Evolutionary conservation across 1,284 basidiomycete species (phyloP).

Genomic region (Gomphus bonarii): DNA sequence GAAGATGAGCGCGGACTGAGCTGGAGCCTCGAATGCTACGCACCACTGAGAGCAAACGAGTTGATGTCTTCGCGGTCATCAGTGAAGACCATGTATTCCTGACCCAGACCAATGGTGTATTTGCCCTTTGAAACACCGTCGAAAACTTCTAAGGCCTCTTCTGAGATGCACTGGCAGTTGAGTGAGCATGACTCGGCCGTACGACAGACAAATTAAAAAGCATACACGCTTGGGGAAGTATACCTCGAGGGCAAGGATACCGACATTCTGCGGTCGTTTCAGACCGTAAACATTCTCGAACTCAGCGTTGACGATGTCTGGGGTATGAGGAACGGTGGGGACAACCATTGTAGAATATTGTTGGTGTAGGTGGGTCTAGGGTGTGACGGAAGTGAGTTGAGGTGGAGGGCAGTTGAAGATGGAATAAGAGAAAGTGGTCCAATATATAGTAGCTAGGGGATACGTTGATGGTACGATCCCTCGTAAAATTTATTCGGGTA

Average conservation of each 20-base stretch:
- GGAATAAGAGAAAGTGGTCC: not conserved
- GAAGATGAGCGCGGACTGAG: not conserved
- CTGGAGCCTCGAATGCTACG: conserved; percentile 20
- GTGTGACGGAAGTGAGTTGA: not conserved
- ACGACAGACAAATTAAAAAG: conserved; percentile 14
- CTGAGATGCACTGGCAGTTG: conserved; percentile 73
- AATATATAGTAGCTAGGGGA: not conserved
- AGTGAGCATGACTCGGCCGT: conserved; percentile 4
- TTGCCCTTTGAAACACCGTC: conserved; percentile 95
- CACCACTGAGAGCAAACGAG: conserved; percentile 92
- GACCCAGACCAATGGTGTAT: conserved; percentile 98
- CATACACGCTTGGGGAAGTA: conserved; percentile 88
- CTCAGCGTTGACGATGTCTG: not conserved
- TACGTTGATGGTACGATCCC: conserved; percentile 3
- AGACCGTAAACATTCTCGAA: conserved; percentile 8
- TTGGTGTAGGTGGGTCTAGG: too few relatives aligned
- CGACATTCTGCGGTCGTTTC: conserved; percentile 82
- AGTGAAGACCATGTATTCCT: conserved; percentile 96
- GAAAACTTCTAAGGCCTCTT: conserved; percentile 89
- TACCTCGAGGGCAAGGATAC: conserved; percentile 86
- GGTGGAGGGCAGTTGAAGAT: not conserved
- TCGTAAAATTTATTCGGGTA: not conserved
- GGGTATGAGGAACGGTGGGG: not conserved
- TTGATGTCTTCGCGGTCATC: conserved; percentile 99
- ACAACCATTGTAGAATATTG: not conserved